Evolutionary conservation across 1,139 yeast genomes (phyloP), one percentile per base, ranked within the genome.

Genomic region (Candida tropicalis): DNA sequence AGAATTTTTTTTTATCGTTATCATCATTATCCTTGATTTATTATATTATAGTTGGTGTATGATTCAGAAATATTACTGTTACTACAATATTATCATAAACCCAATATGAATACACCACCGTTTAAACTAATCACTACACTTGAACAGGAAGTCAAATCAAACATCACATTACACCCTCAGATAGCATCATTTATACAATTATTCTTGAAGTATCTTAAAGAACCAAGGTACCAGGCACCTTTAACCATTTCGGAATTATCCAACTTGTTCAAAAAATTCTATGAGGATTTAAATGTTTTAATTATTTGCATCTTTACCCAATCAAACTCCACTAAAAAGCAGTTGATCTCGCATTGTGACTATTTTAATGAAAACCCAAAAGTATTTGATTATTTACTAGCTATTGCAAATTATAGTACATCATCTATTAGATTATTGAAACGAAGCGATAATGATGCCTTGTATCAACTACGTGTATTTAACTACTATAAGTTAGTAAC

Each of bases 171-270:
- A 17, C 51, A 51, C 35, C 51, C 49, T 3, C 52, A 49, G 23
- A 42, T 51, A 13, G 16, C 41, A 6, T 40, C 40, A 8, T 49
- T 45, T 38, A 50, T 40, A 23, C 50, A 38, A 26, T 62, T 62
- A 12, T 73, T 73, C 42, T 51, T 68, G 25, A 59, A 58, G 44
- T 72, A 71, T 46, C 60, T 73, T 43, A 68, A 68, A 47, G 77
- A 73, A 49, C 78, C 78, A 3, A 59, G 77, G 18, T 73, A 63
- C 49, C 77, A 67, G 51, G 56, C 69, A 15, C 78, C 78, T 2
- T 55, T 73, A 23, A 61, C 73, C 10, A 55, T 71, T 15, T 45
- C 51, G 12, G 75, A 73, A 50, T 56, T 73, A 29, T 60, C 71
- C 12, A 41, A 48, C 10, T 54, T 73, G 33, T 73, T 73, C 53